These are phyloP conservation scores for Ocimum tenuiflorum DNA, from an alignment of 257 asterid genomes.

Conservation along the genomic window DNA sequence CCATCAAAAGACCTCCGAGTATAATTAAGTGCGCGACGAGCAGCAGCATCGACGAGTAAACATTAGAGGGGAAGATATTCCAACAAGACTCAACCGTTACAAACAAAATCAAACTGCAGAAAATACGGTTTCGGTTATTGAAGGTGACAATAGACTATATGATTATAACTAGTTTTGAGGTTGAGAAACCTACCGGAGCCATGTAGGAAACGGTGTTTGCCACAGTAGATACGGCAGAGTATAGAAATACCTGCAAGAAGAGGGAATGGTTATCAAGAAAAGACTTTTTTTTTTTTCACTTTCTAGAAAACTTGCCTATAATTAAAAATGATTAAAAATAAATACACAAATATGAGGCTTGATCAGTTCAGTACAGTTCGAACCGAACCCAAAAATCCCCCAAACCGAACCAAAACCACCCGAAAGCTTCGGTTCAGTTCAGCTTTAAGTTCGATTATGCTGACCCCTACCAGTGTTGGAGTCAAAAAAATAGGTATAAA, in stretches of 20 bases:
- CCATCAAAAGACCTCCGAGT: constrained; percentile 61
- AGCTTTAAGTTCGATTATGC: no score
- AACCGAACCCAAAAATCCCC: no score
- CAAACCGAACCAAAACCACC: no score
- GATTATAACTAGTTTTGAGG: neutral
- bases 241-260: constrained; percentile 69
- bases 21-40: constrained; percentile 52
- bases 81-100: constrained; percentile 66
- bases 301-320: neutral
- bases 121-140: neutral
- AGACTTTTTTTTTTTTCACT: neutral
- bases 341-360: no score
- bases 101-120: constrained; percentile 60
- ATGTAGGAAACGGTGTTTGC: constrained; percentile 71
- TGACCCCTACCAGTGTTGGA: neutral
- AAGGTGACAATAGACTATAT: neutral
- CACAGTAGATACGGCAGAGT: constrained; percentile 82
- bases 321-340: no score
- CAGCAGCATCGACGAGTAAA: constrained; percentile 59
- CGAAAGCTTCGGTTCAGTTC: no score
- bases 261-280: neutral
- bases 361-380: no score
- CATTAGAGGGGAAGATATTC: constrained; percentile 76
- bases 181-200: constrained; percentile 41
- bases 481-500: no score